Base-by-base conservation (phyloP, 371 early-diverging fungal genomes). In the Syncephalis fuscata region DNA sequence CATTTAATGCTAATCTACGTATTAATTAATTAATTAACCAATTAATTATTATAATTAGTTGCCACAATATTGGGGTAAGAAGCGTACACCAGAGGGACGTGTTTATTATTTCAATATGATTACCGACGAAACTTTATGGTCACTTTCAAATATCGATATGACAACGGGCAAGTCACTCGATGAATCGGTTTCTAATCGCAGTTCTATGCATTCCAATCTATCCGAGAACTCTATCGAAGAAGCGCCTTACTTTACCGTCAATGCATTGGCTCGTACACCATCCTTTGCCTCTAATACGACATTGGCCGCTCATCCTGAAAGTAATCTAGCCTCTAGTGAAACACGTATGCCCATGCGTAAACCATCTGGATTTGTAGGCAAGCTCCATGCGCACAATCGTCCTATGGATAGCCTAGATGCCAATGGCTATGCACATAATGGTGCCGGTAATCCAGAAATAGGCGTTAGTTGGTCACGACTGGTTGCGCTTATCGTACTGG, bases 41-140 rank as follows among this genome's bases (percentile, higher is more conserved):
- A n/a, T n/a, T 32, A 32, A 7, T 32, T 32, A 11, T 32, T 32
- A 11, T 32, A 32, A 7, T 47, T 61, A 27, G 53, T 62, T 71
- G 32, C 80, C 74, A 25, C 74, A 66, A 38, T 66, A 66, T 53
- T 87, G 74, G 81, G 63, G 64, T 17, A 60, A 66, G 36, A 68
- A 74, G 25, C 53, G 55, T 26, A 58, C 74, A 45, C 54, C 70
- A 23, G 67, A 78, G 47, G 85, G 85, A 9, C 68, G 75, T 45
- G 61, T 64, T 10, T 86, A 80, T 60, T 82, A 69, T 56, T 81
- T 70, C 53, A 85, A 85, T 61, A 66, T 74, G 45, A 63, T 75
- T 38, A 78, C 80, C 11, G 74, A 83, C 44, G 70, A 76, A 46
- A 80, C 80, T 9, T 70, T 69, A 24, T 87, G 80, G 73, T 65